Evolutionary conservation across 306 rosid genomes (phyloP).

Genomic region (Sindora glabra): DNA sequence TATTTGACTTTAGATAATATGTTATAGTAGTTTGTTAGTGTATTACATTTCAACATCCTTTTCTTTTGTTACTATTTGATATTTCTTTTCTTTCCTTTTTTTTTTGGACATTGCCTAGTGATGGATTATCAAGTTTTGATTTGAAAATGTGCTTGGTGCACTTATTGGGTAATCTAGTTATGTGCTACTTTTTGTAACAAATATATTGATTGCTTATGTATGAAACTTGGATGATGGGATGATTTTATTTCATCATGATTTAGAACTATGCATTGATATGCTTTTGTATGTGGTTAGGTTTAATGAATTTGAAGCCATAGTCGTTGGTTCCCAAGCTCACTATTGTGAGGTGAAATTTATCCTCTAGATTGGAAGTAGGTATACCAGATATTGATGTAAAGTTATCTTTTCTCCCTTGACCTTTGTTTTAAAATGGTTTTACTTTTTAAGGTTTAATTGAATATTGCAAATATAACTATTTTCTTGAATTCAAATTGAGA

Average conservation of each 20-base stretch:
- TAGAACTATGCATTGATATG: constrained; percentile 14
- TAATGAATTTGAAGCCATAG: constrained; percentile 66
- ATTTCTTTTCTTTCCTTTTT: too few relatives aligned
- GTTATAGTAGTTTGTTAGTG: neutral
- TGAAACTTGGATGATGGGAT: neutral
- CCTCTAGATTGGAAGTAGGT: constrained; percentile 43
- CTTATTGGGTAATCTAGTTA: neutral
- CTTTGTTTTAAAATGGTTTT: neutral
- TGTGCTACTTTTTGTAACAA: neutral
- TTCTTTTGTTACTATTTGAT: neutral
- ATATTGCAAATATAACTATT: constrained; percentile 33
- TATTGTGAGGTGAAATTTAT: constrained; percentile 32
- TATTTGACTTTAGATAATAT: neutral
- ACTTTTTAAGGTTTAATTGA: neutral
- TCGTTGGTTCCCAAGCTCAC: constrained; percentile 57
- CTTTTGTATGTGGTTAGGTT: constrained; percentile 38
- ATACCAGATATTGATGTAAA: constrained; percentile 61
- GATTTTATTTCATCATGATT: neutral
- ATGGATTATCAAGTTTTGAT: neutral
- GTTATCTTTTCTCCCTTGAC: neutral
- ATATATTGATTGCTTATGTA: neutral
- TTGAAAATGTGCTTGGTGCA: neutral
- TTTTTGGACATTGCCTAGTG: neutral
- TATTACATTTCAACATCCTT: neutral
- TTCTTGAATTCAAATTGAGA: constrained; percentile 19